Base-by-base conservation (phyloP, 768 basidiomycete genomes). In the Xerocomellus dryophilus region DNA sequence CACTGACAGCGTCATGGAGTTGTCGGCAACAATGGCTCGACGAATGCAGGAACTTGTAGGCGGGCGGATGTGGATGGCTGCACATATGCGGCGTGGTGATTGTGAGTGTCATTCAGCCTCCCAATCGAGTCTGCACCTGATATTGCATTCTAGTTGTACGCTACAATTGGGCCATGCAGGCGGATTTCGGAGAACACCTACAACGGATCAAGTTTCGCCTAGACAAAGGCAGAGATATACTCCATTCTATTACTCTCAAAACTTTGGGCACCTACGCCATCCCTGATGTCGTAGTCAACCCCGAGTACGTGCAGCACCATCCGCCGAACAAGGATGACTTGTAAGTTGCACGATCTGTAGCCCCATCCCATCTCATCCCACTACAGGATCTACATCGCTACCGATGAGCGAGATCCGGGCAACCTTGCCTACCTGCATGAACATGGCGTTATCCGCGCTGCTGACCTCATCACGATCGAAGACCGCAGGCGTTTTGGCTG, bases 61-160 rank as follows among this genome's bases (percentile, higher is more conserved):
- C 1, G 74, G 72, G 15, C 66, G 73, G 7, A 63, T 70, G 60
- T 76, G 75, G 76, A 72, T 76, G 72, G 71, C 65, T 12, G 73
- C 69, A 7, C 75, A 76, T 42, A 76, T 77, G 76, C 74, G 75
- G 18, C 72, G 75, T 23, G 75, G 75, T 43, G 75, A 76, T 42
- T 76, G 74, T 76, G 45, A 67, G 72, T 59, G 43, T 32, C 18
- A 14, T 45, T 23, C 25, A 34, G 7, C 12, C 21, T 17, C 17
- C 1, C 29, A 3, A 31, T 29, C 7, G 14, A 31, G 20, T 17
- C 7, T 29, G 8, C 4, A 1, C 9, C 40, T 58, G n/a, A 55
- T n/a, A 7, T 23, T 47, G 29, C 23, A 14, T 18, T 38, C 27
- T 50, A 67, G 72, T 71, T 23, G 61, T 73, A 34, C 65, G 67